Base-by-base conservation (phyloP, 306 rosid genomes). In the Benincasa hispida region DNA sequence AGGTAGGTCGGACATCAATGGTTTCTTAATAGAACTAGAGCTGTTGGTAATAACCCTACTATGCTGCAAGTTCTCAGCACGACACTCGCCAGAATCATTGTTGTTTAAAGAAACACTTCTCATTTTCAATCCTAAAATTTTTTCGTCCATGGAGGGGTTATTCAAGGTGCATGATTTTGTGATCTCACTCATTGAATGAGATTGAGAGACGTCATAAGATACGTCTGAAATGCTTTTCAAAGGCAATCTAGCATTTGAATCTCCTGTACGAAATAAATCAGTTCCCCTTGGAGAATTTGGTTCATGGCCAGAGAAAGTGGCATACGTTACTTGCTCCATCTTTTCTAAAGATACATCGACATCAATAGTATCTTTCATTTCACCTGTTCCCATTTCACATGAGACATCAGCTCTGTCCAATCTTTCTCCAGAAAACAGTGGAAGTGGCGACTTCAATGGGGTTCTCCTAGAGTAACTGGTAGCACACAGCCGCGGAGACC, bases 381-480 rank as follows among this genome's bases (percentile, higher is more conserved):
- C 76, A 77, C 78, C 58, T 45, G 48, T 39, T 60, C 83, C 66
- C 34, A 74, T 68, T 78, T 67, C 77, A 76, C 79, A 82, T 47
- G 76, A 63, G 74, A 62, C 78, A 67, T 78, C 56, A 81, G 77
- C 85, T 54, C 66, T 76, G 58, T 80, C 84, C 8, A 83, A 73
- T 76, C 77, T 76, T 77, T 87, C 89, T 4, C 85, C 85, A 10
- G 83, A 69, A 69, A 53, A 65, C 62, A 78, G 76, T 53, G 91
- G 82, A 84, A 80, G 83, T 78, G 86, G 27, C 59, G 84, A 80
- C 74, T 81, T 84, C 83, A 55, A 76, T 55, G 82, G 74, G 27
- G 81, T 80, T 79, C 87, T 86, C 84, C 78, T 81, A 34, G 87
- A 78, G 79, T 78, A 72, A 77, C 82, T 83, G 18, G n/a, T 8